A percentile compares a stretch with the other conserved stretches of the same genome.
Evolutionary conservation across 148 eudicot species (phyloP).

Genomic region (Rhododendron ovatum): DNA sequence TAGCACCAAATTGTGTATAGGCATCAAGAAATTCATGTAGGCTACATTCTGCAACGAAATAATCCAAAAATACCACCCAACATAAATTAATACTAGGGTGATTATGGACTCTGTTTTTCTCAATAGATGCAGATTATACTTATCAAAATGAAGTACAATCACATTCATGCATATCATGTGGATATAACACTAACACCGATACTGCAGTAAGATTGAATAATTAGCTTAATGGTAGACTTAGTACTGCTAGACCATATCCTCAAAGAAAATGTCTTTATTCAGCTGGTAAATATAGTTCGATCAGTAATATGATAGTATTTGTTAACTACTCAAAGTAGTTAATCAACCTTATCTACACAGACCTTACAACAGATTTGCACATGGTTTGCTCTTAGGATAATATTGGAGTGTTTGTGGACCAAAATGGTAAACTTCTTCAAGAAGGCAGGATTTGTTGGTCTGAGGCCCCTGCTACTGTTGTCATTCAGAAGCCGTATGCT

Average conservation of each 20-base stretch:
- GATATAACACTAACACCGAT: background rate
- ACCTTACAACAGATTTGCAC: conserved; percentile 2
- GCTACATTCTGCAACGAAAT: background rate
- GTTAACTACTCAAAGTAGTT: background rate
- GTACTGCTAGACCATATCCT: background rate
- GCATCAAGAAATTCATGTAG: background rate
- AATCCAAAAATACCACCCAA: background rate
- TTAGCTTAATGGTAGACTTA: background rate
- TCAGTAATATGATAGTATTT: background rate
- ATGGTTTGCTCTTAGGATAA: conserved; percentile 63
- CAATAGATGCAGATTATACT: background rate
- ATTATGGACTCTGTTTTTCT: background rate
- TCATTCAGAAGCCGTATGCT: conserved; percentile 86
- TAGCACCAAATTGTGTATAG: background rate
- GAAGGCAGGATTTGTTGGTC: conserved; percentile 98
- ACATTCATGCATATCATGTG: background rate
- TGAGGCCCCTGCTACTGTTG: conserved; percentile 76
- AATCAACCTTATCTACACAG: background rate
- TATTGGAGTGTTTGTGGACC: conserved; percentile 92
- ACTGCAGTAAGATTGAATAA: background rate
- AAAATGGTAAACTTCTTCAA: conserved; percentile 90
- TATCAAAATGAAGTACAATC: background rate
- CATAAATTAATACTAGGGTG: background rate
- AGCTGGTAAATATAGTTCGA: background rate
- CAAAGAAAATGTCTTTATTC: background rate